Conservation (phyloP, 305 asterid species). For the Fraxinus dipetala region DNA sequence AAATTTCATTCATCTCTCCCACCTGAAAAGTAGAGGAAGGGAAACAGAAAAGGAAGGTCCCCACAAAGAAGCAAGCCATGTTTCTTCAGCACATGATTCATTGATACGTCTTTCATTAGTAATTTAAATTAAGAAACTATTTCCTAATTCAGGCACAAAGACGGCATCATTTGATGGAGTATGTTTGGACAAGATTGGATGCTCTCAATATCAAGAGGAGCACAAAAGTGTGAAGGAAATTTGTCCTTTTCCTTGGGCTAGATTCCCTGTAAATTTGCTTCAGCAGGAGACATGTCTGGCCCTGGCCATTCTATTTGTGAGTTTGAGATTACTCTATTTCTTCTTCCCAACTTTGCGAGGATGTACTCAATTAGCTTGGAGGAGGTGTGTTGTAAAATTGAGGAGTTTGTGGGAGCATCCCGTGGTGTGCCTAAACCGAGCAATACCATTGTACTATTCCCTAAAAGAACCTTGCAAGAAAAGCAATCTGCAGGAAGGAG, state of each 20-base stretch:
- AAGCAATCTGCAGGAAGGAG: constrained; percentile 92
- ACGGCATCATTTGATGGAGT: constrained; percentile 38
- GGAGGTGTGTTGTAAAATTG: constrained; percentile 48
- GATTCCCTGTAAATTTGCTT: constrained; percentile 82
- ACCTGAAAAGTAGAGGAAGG: neutral
- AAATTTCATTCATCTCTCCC: neutral
- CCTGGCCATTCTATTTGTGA: constrained; percentile 72
- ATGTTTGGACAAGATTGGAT: constrained; percentile 49
- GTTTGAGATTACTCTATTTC: constrained; percentile 54
- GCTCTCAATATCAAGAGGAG: constrained; percentile 43
- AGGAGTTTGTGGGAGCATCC: constrained; percentile 76
- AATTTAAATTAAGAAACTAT: constrained; percentile 15
- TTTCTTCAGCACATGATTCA: neutral
- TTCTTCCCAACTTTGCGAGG: constrained; percentile 51
- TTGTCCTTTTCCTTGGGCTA: constrained; percentile 94
- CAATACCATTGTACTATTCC: constrained; percentile 52
- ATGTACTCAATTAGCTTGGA: constrained; percentile 54
- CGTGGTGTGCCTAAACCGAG: constrained; percentile 48
- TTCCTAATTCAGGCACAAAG: constrained; percentile 45
- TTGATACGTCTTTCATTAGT: neutral
- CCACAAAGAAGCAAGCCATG: neutral
- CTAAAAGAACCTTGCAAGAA: constrained; percentile 75
- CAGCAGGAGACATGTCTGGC: constrained; percentile 84
- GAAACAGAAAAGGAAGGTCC: neutral
- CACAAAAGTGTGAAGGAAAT: constrained; percentile 43